phyloP scores from a whole-genome alignment of 192 early-diverging fungal species.

The Lobosporangium transversale region DNA sequence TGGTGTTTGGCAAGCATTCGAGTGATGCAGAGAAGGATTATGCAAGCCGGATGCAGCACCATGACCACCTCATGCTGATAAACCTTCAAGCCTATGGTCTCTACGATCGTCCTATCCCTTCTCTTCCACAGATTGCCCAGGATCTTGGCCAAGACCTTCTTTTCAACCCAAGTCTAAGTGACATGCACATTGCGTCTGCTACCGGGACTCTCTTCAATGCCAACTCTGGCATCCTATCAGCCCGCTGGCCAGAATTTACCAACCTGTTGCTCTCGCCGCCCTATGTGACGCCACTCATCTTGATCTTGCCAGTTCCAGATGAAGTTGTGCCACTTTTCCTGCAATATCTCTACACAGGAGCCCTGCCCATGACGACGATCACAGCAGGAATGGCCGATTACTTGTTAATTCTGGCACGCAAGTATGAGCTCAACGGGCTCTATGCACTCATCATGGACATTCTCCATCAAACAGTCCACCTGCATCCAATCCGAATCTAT shows the following conservation, averaged over 20 bases:
- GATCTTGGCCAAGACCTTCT: constrained; percentile 39
- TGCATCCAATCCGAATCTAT: constrained; percentile 33
- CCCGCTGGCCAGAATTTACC: constrained; percentile 45
- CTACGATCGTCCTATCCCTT: constrained; percentile 37
- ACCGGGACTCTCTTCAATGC: constrained; percentile 35
- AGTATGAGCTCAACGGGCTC: constrained; percentile 44
- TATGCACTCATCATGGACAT: constrained; percentile 33
- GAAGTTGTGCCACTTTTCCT: constrained; percentile 37
- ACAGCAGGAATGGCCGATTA: constrained; percentile 36
- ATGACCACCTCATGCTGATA: constrained; percentile 45
- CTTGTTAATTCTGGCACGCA: constrained; percentile 32
- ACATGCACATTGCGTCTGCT: constrained; percentile 33
- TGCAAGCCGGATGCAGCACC: constrained; percentile 34
- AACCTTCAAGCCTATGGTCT: constrained; percentile 48
- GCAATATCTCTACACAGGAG: constrained; percentile 49
- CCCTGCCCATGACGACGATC: constrained; percentile 20
- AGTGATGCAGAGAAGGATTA: constrained; percentile 32
- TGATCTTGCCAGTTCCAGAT: constrained; percentile 41
- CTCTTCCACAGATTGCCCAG: constrained; percentile 25
- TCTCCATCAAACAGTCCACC: constrained; percentile 23
- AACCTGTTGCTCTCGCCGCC: constrained; percentile 39
- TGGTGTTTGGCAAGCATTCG: constrained; percentile 38
- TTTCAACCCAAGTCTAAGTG: constrained; percentile 16
- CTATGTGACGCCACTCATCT: constrained; percentile 41
- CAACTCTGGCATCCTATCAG: constrained; percentile 37